Percentiles rank a stretch among this genome's conserved stretches.
phyloP scores from a whole-genome alignment of 306 rosid genomes.

The Acacia crassicarpa region DNA sequence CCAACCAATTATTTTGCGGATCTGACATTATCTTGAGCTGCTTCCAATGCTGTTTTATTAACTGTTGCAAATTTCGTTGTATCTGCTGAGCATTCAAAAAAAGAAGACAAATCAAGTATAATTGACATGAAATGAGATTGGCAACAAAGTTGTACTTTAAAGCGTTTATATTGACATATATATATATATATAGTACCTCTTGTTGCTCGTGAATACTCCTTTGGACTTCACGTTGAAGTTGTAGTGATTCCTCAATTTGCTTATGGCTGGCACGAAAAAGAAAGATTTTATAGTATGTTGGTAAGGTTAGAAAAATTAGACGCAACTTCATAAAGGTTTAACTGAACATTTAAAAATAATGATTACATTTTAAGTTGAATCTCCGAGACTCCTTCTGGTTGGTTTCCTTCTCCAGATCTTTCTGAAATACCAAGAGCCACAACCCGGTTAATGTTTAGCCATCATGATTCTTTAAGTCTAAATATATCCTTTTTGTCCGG shows the following conservation, averaged over 20 bases:
- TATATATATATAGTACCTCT: conserved; percentile 28
- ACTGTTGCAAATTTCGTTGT: conserved; percentile 38
- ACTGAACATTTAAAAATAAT: neutral
- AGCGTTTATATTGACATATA: too few relatives aligned
- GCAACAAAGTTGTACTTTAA: neutral
- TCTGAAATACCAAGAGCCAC: conserved; percentile 32
- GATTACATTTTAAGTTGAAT: conserved; percentile 47
- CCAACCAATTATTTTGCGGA: conserved; percentile 7
- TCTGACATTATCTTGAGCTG: conserved; percentile 36
- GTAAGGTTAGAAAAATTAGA: neutral
- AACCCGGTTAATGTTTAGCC: conserved; percentile 4
- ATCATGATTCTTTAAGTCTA: neutral
- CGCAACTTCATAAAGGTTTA: neutral
- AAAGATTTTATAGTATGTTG: neutral
- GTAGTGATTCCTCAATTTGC: conserved; percentile 45
- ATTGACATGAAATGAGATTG: neutral
- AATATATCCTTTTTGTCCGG: neutral
- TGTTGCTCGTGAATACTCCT: conserved; percentile 42
- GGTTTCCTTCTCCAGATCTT: conserved; percentile 28
- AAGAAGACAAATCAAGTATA: neutral
- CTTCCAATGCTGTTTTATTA: conserved; percentile 39
- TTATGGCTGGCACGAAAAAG: conserved; percentile 30
- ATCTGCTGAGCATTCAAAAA: conserved; percentile 17
- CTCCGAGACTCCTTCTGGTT: conserved; percentile 29
- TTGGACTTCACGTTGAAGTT: conserved; percentile 43